phyloP scores from a whole-genome alignment of 2,329 filamentous ascomycete species.

The Botrytis byssoidea region DNA sequence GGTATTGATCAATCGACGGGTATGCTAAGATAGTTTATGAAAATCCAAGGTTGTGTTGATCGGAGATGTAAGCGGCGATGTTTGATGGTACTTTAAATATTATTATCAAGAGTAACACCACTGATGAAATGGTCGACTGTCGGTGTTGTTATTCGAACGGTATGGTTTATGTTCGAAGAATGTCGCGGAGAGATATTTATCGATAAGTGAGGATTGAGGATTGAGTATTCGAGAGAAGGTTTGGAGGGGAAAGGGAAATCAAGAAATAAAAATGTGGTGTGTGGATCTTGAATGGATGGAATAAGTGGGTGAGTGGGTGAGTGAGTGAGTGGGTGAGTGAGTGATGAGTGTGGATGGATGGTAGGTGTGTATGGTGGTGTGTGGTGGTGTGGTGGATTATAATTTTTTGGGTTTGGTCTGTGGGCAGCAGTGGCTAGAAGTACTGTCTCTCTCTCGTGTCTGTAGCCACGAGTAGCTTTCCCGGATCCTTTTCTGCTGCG shows the following conservation, averaged over 20 bases:
- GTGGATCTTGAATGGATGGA: constrained; percentile 1
- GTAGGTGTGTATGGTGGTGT: neutral
- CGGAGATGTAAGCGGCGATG: constrained; percentile 7
- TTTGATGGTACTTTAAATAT: neutral
- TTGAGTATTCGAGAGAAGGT: neutral
- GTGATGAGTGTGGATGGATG: neutral
- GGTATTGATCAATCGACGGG: constrained; percentile 15
- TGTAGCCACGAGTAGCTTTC: neutral
- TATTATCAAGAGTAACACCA: neutral
- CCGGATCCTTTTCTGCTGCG: constrained; percentile 16
- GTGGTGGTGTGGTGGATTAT: neutral
- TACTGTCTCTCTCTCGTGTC: neutral
- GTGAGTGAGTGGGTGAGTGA: neutral
- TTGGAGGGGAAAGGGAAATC: constrained; percentile 1
- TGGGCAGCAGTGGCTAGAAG: neutral
- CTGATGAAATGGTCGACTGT: neutral
- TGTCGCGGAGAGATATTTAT: neutral
- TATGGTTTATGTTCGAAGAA: neutral
- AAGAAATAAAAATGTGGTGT: constrained; percentile 13
- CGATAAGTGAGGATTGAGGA: neutral
- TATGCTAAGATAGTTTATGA: constrained; percentile 3
- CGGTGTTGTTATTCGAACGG: neutral
- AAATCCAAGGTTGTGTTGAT: constrained; percentile 8
- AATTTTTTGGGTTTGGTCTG: neutral
- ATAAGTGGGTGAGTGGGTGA: neutral